These are phyloP conservation scores for Diaporthe australafricana DNA, from an alignment of 2,329 filamentous ascomycete genomes.

Conservation along the genomic window DNA sequence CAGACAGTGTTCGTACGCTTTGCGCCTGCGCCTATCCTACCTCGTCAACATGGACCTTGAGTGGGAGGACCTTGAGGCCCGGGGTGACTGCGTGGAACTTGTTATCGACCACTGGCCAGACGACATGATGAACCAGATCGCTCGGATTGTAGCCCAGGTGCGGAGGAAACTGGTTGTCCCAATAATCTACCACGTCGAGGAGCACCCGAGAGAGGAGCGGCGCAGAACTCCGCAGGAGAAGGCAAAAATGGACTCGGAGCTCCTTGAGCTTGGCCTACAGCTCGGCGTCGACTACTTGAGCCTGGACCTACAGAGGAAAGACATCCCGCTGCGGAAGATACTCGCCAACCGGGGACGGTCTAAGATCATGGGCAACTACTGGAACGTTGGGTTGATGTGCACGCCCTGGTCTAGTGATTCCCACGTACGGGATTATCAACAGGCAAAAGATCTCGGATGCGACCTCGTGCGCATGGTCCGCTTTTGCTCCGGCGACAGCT, in stretches of 20 bases:
- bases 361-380: slow-evolving; percentile 70
- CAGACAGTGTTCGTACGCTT: slow-evolving; percentile 69
- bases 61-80: slow-evolving; percentile 65
- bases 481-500: slow-evolving; percentile 67
- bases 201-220: slow-evolving; percentile 57
- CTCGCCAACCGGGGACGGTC: slow-evolving; percentile 66
- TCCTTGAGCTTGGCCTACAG: slow-evolving; percentile 73
- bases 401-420: slow-evolving; percentile 66
- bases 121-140: slow-evolving; percentile 60
- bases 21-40: slow-evolving; percentile 71
- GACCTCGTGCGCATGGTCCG: slow-evolving; percentile 72
- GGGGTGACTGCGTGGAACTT: slow-evolving; percentile 70
- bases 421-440: slow-evolving; percentile 65
- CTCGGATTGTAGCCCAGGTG: slow-evolving; percentile 67
- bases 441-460: slow-evolving; percentile 67
- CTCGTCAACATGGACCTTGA: slow-evolving; percentile 64
- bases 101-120: slow-evolving; percentile 68
- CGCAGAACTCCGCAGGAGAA: slow-evolving; percentile 51
- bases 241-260: slow-evolving; percentile 61
- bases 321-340: slow-evolving; percentile 60
- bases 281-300: slow-evolving; percentile 75
- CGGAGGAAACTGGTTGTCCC: slow-evolving; percentile 67
- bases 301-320: slow-evolving; percentile 69
- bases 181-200: slow-evolving; percentile 69
- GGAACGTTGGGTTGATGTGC: slow-evolving; percentile 56